phyloP scores from a whole-genome alignment of 371 early-diverging fungal genomes.

The Massospora cicadina region DNA sequence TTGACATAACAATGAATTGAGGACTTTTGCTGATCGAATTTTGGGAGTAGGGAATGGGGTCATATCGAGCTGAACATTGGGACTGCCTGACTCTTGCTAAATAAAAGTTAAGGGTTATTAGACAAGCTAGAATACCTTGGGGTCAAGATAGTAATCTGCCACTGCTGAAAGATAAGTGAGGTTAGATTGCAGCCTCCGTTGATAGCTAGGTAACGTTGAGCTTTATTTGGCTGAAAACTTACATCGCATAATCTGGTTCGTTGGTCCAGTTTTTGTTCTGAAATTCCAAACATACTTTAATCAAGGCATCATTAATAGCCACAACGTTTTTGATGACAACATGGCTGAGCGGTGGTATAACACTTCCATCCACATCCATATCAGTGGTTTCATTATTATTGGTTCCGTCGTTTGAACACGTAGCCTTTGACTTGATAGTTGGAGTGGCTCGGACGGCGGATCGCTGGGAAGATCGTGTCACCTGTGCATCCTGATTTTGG shows the following conservation, averaged over 20 bases:
- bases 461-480: not conserved
- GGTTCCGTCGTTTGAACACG: not conserved
- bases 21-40: constrained; percentile 13
- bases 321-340: constrained; percentile 18
- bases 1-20: constrained; percentile 12
- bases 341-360: not conserved
- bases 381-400: not conserved
- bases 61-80: not conserved
- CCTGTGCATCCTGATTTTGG: not conserved
- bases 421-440: not conserved
- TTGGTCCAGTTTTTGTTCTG: constrained; percentile 17
- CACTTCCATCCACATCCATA: not conserved
- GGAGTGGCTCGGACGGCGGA: not conserved
- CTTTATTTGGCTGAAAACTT: constrained; percentile 11
- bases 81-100: not conserved
- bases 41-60: not conserved
- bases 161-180: constrained; percentile 31
- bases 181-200: constrained; percentile 28
- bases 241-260: constrained; percentile 23
- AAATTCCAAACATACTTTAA: constrained; percentile 26
- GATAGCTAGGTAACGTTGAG: constrained; percentile 19
- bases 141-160: constrained; percentile 30
- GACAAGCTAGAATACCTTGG: constrained; percentile 19
- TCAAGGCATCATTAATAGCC: constrained; percentile 27
- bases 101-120: not conserved